Base-by-base conservation (phyloP, 2,329 filamentous ascomycete genomes). In the Epichloe amarillans region DNA sequence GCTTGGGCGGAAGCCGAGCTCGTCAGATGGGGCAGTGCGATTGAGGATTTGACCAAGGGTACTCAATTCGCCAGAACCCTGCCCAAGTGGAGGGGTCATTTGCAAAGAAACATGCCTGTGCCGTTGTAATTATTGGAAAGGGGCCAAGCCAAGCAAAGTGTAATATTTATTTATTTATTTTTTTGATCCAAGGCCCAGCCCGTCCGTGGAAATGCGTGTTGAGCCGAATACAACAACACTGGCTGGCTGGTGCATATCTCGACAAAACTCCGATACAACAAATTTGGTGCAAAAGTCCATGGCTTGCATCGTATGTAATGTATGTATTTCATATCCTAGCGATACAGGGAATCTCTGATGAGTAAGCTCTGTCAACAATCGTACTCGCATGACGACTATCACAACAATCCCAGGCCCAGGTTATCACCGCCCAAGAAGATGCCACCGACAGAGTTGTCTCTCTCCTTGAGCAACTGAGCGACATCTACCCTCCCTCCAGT, bases 401-500 rank as follows among this genome's bases (percentile, higher is more conserved):
- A 41, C 12, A 26, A 11, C 47, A 65, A 44, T 19, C 60, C 58
- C 48, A 66, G 58, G 7, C 62, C 62, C 46, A 67, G 47, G 14
- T 59, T 60, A 43, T 83, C 78, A 0, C 62, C 65, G 1, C 67
- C 67, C 26, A 69, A 40, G 40, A 69, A 69, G 14, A 69, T 47
- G 1, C 62, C 64, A 0, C 62, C 53, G 1, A 52, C 44, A n/a
- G 51, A 50, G 4, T 80, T 80, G 37, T 77, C 75, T 39, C 73
- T 76, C n/a, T 79, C 80, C 51, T 70, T 74, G 50, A 84, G 59
- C 61, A 95, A 65, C 58, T 88, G 75, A 48, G 83, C 83, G 5
- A 95, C 74, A 69, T 96, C 86, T n/a, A 95, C 79, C n/a, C 79
- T 73, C 0, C 88, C 87, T n/a, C 80, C 79, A 0, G 88, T 87